Percentiles rank a stretch among this genome's conserved stretches.
Evolutionary conservation across 768 basidiomycete genomes (phyloP).

Genomic region (Hirschioporus abietinus): DNA sequence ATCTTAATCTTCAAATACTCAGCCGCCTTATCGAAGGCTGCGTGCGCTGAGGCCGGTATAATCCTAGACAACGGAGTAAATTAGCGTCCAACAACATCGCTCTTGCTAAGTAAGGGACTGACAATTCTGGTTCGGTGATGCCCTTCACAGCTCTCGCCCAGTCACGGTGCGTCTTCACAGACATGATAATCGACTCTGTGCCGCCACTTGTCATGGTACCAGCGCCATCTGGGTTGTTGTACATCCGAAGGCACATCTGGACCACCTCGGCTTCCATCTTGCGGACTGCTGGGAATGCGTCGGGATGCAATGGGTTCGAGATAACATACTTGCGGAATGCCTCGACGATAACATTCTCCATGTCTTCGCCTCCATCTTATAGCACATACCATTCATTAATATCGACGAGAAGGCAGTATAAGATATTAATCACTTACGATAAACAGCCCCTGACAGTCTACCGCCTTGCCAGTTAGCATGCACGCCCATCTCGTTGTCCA

Average conservation of each 20-base stretch:
- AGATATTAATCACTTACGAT: conserved; percentile 48
- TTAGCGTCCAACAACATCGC: conserved; percentile 5
- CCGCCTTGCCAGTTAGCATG: conserved; percentile 59
- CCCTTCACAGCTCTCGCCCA: conserved; percentile 86
- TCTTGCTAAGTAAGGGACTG: conserved; percentile 19
- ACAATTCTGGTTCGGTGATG: conserved; percentile 93
- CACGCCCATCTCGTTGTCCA: conserved; percentile 55
- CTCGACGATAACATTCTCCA: conserved; percentile 70
- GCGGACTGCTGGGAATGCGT: conserved; percentile 85
- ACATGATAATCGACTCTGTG: conserved; percentile 95
- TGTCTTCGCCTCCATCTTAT: conserved; percentile 79
- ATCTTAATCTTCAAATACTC: conserved; percentile 88
- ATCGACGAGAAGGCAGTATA: background rate
- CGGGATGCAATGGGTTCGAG: conserved; percentile 89
- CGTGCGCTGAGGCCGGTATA: conserved; percentile 80
- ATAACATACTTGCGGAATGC: conserved; percentile 81
- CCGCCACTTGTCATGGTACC: conserved; percentile 94
- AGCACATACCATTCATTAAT: background rate
- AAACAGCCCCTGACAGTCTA: conserved; percentile 80
- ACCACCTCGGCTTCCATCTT: conserved; percentile 98
- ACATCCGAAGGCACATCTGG: conserved; percentile 80
- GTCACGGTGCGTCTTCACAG: conserved; percentile 89
- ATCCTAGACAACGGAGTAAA: conserved; percentile 43
- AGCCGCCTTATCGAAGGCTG: conserved; percentile 92
- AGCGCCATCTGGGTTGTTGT: conserved; percentile 78